These are phyloP conservation scores for Penicillium sclerotigenum DNA, from an alignment of 2,329 filamentous ascomycete genomes.

Conservation along the genomic window DNA sequence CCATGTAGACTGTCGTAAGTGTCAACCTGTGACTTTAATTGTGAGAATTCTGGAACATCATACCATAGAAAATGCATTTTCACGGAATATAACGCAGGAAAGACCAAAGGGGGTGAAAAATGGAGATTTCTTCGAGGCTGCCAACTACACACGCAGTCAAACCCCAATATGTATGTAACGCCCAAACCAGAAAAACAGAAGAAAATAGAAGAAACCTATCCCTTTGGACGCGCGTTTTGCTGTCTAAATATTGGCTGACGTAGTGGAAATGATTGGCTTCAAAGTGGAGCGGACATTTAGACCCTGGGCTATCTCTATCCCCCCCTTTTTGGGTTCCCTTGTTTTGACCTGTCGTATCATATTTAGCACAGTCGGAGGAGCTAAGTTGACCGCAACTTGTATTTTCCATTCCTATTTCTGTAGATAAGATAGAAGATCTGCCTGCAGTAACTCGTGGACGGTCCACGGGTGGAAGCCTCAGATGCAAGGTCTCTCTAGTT, in stretches of 20 bases:
- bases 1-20: slow-evolving; percentile 21
- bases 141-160: background rate
- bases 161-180: background rate
- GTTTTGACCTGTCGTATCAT: background rate
- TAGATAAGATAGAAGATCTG: background rate
- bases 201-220: too few species aligned
- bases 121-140: background rate
- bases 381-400: background rate
- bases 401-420: background rate
- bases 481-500: background rate
- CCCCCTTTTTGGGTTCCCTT: background rate
- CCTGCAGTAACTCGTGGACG: background rate
- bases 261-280: background rate
- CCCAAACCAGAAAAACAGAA: background rate
- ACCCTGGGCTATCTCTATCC: background rate
- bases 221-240: background rate
- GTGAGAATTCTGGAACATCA: background rate
- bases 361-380: background rate
- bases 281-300: background rate
- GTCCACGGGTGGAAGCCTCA: background rate
- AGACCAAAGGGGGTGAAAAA: background rate
- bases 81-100: background rate
- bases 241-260: background rate
- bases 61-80: background rate
- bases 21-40: background rate